Base-by-base conservation (phyloP, 352 stramenopile genomes). In the Achlya hypogyna region DNA sequence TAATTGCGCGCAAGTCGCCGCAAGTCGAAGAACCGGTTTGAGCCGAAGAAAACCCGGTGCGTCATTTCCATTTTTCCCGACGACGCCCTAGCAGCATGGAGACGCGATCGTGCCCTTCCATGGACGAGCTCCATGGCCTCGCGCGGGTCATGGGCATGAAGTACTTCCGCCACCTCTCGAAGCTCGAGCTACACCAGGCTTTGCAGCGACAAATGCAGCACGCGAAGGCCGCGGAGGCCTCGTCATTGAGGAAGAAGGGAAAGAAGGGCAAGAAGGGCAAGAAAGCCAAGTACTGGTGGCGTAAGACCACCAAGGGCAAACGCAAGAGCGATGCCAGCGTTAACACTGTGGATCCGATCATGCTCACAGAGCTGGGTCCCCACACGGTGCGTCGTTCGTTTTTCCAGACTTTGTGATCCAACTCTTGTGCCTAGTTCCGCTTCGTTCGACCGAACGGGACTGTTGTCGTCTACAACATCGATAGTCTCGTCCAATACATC, bases 271-370 rank as follows among this genome's bases (percentile, higher is more conserved):
- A 8, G 56, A 64, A 64, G 54, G 54, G n/a, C 54, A 47, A 32
- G 54, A 38, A 23, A 10, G 28, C 27, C 29, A 25, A 49, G 22
- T 67, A 58, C 32, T 67, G 60, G 60, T 67, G 60, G 60, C 38
- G 60, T 5, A 67, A 67, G 43, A 35, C 72, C 31, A 74, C 64
- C 47, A 89, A 88, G 72, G 51, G 68, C 54, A 91, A 91, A 71
- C 59, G 67, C 78, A 51, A 81, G 8, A 47, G 31, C 22, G 38
- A n/a, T n/a, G n/a, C n/a, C n/a, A n/a, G 60, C 35, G 18, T 86
- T 34, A 95, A 94, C 69, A 84, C 82, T 25, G 72, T 89, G 1
- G 88, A 96, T 69, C 88, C 88, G 34, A 96, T 96, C 63, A 93
- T 96, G 86, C 72, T 96, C 53, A 81, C 78, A 18, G 78, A 83